Conservation (phyloP, 1,284 basidiomycete species). For the Trichosporon ovoides region DNA sequence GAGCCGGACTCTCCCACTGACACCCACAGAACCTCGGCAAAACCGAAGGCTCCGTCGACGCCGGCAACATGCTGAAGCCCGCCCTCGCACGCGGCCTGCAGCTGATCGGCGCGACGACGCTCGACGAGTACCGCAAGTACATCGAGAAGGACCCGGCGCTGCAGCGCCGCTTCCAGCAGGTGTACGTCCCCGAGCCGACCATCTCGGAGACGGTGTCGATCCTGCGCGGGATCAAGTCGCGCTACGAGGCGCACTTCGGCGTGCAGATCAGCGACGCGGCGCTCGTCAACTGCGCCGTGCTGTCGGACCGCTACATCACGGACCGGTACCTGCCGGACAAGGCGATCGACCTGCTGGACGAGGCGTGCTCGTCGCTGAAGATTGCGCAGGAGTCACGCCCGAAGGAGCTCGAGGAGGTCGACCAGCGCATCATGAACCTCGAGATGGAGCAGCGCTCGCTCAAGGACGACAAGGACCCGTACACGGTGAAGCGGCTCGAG, state of each 20-base stretch:
- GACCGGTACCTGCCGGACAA: slow-evolving; percentile 86
- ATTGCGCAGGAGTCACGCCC: slow-evolving; percentile 88
- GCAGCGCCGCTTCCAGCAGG: slow-evolving; percentile 82
- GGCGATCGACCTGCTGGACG: slow-evolving; percentile 77
- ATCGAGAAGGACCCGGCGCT: slow-evolving; percentile 90
- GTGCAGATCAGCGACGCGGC: slow-evolving; percentile 84
- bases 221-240: slow-evolving; percentile 73
- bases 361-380: slow-evolving; percentile 79
- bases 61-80: slow-evolving; percentile 59
- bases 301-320: slow-evolving; percentile 73
- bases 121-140: slow-evolving; percentile 84
- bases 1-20: slow-evolving; percentile 41
- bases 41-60: slow-evolving; percentile 84
- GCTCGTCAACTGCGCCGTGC: slow-evolving; percentile 77
- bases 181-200: slow-evolving; percentile 78
- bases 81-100: slow-evolving; percentile 78
- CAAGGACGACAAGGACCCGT: slow-evolving; percentile 79
- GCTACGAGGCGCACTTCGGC: slow-evolving; percentile 84
- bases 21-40: slow-evolving; percentile 81
- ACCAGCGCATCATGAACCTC: slow-evolving; percentile 76
- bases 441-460: slow-evolving; percentile 87
- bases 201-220: slow-evolving; percentile 83
- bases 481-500: slow-evolving; percentile 65
- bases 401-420: slow-evolving; percentile 73
- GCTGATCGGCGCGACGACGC: slow-evolving; percentile 80